These are phyloP conservation scores for Golubevia sp. DNA, from an alignment of 1,284 basidiomycete species.

Conservation along the genomic window DNA sequence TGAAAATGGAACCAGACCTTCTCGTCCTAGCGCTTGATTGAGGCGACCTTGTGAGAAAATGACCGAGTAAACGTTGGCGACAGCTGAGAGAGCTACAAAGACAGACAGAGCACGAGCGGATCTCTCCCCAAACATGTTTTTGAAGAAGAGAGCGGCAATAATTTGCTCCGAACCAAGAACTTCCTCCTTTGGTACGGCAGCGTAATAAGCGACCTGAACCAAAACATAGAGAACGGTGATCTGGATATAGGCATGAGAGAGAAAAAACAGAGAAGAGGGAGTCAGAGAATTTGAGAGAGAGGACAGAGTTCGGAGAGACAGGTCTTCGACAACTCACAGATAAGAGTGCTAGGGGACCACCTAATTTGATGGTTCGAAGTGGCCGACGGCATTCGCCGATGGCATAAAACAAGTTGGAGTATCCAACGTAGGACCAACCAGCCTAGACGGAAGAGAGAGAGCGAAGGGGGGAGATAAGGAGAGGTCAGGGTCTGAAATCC, in stretches of 20 bases:
- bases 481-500: too few relatives aligned
- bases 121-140: slow-evolving; percentile 66
- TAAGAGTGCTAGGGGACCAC: slow-evolving; percentile 65
- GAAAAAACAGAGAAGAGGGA: not conserved
- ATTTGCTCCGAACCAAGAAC: slow-evolving; percentile 66
- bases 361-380: slow-evolving; percentile 67
- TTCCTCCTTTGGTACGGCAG: slow-evolving; percentile 65
- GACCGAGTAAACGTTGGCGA: slow-evolving; percentile 64
- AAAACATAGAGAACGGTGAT: slow-evolving; percentile 28
- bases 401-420: slow-evolving; percentile 68
- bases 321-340: not conserved
- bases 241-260: too few relatives aligned
- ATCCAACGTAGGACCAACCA: slow-evolving; percentile 69
- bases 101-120: slow-evolving; percentile 66
- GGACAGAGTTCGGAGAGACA: not conserved
- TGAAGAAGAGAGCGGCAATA: slow-evolving; percentile 68
- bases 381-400: slow-evolving; percentile 66
- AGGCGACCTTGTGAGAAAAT: slow-evolving; percentile 65
- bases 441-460: slow-evolving; percentile 62
- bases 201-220: slow-evolving; percentile 65
- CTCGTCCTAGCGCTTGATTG: slow-evolving; percentile 68
- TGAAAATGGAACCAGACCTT: slow-evolving; percentile 66
- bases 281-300: not conserved
- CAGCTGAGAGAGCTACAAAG: slow-evolving; percentile 66
- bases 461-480: too few relatives aligned